Base-by-base conservation (phyloP, 108 stramenopile genomes). In the Discostella pseudostelligera region DNA sequence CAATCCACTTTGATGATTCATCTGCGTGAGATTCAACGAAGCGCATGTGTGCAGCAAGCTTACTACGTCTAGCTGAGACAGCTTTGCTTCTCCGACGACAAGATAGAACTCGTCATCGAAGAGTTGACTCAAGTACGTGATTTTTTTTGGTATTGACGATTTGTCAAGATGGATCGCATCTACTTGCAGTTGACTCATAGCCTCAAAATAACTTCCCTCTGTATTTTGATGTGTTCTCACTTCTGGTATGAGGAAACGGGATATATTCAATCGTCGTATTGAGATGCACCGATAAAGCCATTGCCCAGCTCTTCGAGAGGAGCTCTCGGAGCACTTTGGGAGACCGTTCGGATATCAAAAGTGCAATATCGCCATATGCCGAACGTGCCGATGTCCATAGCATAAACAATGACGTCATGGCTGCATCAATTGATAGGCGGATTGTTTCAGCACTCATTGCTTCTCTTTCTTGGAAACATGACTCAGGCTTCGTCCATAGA, bases 21-120 rank as follows among this genome's bases (percentile, higher is more conserved):
- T 50, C 28, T 21, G 42, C 25, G 1, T 77, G 79, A 69, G 81
- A 76, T 46, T 63, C 49, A n/a, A 53, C 62, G 77, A 92, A 92
- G 13, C 80, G 81, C 21, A 89, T 73, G 4, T 85, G 85, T 5
- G 91, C 88, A 32, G 80, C 86, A 43, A 92, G 78, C 51, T 92
- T 92, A 3, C 43, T 82, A 59, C 88, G 83, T 74, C 81, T 83
- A 8, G 58, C 44, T 0, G 80, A 83, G 6, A 89, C 57, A 92
- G 80, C 28, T 49, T 57, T 25, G 74, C 46, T 47, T 74, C 67
- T 59, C 82, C 85, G 16, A 56, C 74, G 2, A 80, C 43, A 28
- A 80, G 44, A 59, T 76, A 67, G 37, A 75, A 67, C 25, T 80
- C 72, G 36, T 69, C 78, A 13, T 67, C 61, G 20, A 26, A 16